Evolutionary conservation across 208 protist species (phyloP).

Genomic region (Tetramitus jugosus): DNA sequence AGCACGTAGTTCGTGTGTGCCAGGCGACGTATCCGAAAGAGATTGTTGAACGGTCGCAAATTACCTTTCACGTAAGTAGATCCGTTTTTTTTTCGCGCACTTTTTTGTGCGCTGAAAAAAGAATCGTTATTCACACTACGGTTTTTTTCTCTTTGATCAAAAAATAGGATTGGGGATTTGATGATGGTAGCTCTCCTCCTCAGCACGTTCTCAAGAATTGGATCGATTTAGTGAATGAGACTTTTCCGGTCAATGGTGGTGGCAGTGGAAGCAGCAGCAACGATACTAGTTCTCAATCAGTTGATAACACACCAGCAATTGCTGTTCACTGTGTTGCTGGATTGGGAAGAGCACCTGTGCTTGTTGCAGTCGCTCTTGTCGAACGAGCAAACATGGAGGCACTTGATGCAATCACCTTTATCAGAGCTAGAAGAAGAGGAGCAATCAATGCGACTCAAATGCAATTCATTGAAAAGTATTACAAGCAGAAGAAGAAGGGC

Average conservation of each 20-base stretch:
- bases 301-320: constrained; percentile 35
- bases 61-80: not conserved
- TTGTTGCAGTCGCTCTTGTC: constrained; percentile 76
- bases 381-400: constrained; percentile 62
- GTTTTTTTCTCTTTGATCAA: constrained; percentile 58
- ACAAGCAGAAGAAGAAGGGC: constrained; percentile 19
- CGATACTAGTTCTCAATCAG: too few relatives aligned
- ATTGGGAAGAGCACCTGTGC: constrained; percentile 72
- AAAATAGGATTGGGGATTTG: constrained; percentile 73
- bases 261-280: too few relatives aligned
- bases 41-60: not conserved
- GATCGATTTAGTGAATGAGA: constrained; percentile 61
- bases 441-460: constrained; percentile 80
- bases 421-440: constrained; percentile 63
- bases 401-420: constrained; percentile 64
- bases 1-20: constrained; percentile 69
- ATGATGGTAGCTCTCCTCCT: constrained; percentile 73
- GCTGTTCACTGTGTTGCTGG: constrained; percentile 81
- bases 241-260: constrained; percentile 33
- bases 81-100: too few relatives aligned
- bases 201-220: constrained; percentile 60
- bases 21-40: constrained; percentile 65
- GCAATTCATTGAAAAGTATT: constrained; percentile 35
- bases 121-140: constrained; percentile 51
- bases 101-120: constrained; percentile 57